A percentile compares a stretch with the other conserved stretches of the same genome.
Conservation (phyloP, 371 early-diverging fungal species). For the Funneliformis caledonium region DNA sequence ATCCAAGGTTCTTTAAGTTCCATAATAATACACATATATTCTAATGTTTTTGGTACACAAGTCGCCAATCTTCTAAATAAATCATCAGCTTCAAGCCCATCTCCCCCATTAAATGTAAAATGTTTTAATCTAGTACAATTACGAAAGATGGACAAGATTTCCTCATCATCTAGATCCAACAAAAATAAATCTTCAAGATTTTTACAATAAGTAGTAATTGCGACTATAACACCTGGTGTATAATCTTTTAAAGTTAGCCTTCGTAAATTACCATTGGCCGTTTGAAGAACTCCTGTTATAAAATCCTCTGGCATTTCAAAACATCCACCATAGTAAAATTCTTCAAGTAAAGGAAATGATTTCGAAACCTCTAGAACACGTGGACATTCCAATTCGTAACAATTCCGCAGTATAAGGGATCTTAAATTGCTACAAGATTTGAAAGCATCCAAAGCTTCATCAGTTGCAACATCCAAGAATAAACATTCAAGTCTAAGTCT, state of each 20-base stretch:
- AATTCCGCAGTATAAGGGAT: background rate
- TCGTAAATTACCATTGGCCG: background rate
- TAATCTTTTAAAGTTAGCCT: background rate
- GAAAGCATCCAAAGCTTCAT: background rate
- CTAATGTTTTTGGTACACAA: background rate
- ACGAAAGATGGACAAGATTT: background rate
- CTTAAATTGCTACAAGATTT: background rate
- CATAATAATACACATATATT: background rate
- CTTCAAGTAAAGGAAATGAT: background rate
- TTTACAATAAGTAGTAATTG: background rate
- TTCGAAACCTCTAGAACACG: background rate
- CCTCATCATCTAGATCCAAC: background rate
- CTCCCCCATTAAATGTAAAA: background rate
- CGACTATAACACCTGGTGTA: background rate
- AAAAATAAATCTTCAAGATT: background rate
- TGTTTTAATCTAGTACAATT: background rate
- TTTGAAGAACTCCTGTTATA: background rate
- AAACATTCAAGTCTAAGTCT: background rate
- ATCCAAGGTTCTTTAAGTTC: background rate
- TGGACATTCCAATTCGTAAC: background rate
- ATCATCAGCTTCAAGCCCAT: background rate
- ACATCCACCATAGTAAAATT: background rate
- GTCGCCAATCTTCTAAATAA: background rate
- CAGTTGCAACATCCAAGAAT: background rate
- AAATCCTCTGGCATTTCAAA: background rate